Base-by-base conservation (phyloP, 2,329 filamentous ascomycete genomes). In the Diplodia sapinea region DNA sequence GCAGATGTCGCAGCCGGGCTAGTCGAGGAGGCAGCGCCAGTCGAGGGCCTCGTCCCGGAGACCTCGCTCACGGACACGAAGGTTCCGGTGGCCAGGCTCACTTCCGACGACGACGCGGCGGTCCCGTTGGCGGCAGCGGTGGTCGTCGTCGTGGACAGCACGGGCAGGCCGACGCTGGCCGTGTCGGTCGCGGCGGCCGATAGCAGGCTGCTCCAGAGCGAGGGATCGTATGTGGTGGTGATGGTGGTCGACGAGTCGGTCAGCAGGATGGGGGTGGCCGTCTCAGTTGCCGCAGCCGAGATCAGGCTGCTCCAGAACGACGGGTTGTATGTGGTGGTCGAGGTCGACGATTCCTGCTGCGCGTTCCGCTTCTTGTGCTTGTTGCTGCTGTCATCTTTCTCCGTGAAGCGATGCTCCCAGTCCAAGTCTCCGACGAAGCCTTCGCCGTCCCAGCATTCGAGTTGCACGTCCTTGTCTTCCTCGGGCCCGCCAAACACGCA, bases 281-380 rank as follows among this genome's bases (percentile, higher is more conserved):
- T 29, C 11, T 29, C 31, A 1, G 57, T 50, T 8, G 15, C 40
- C 2, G 57, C 57, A 4, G 57, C 57, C 5, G 57, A 49, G 40
- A 62, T 50, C 40, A 62, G 26, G n/a, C 57, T 62, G 26, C 57
- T 62, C 57, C 57, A 62, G 57, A 62, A 62, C 2, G 57, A 49
- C 17, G 57, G 40, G 26, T 62, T 26, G 11, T 62, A 62, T 0
- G 57, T 62, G 3, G 57, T 50, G 13, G 57, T 62, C 11, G 56
- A 61, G 17, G 29, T 26, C 8, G 57, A 17, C 17, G 26, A 26
- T 15, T 62, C 57, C 15, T 62, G 40, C n/a, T 62, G 57, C 7
- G 57, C 4, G 23, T 9, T 47, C 20, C 55, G 38, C 38, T 59
- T 59, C 50, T 29, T 29, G 50, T 13, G 23, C 20, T 52, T 23